These are phyloP conservation scores for Gillenia trifoliata DNA, from an alignment of 306 rosid species.

Conservation along the genomic window DNA sequence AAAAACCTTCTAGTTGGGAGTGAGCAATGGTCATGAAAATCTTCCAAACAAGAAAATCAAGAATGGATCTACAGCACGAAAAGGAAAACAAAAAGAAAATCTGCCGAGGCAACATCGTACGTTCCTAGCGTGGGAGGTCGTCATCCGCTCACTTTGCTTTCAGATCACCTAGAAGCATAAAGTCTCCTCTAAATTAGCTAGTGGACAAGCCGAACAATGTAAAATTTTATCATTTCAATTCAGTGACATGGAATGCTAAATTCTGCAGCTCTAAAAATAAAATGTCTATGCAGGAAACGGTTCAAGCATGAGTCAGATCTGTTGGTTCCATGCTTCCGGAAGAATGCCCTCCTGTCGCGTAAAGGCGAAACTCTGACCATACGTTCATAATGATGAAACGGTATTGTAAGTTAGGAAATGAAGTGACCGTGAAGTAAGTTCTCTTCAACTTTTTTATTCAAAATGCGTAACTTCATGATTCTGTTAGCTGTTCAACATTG, in stretches of 20 bases:
- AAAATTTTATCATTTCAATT: constrained; percentile 21
- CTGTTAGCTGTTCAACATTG: not conserved
- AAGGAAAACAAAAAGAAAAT: constrained; percentile 54
- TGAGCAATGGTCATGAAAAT: constrained; percentile 69
- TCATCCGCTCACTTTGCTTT: constrained; percentile 37
- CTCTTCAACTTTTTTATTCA: not conserved
- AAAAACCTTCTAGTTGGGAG: constrained; percentile 49
- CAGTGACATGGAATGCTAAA: constrained; percentile 26
- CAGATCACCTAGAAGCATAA: constrained; percentile 42
- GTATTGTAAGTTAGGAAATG: too few species aligned
- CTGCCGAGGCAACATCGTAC: constrained; percentile 38
- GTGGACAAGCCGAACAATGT: constrained; percentile 28
- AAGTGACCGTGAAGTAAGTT: constrained; percentile 52
- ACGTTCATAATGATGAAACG: constrained; percentile 35
- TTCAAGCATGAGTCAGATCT: constrained; percentile 44
- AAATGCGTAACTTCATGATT: not conserved
- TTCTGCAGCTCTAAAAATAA: constrained; percentile 34
- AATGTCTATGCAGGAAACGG: constrained; percentile 36
- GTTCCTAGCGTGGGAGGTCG: constrained; percentile 58
- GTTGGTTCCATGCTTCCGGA: constrained; percentile 39
- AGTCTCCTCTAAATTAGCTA: constrained; percentile 37
- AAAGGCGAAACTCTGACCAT: constrained; percentile 39
- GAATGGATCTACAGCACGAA: constrained; percentile 29
- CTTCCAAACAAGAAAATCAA: constrained; percentile 37
- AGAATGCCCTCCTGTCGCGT: constrained; percentile 27